Evolutionary conservation across 75 land plant species (phyloP), one percentile per base, ranked within the genome.

Genomic region (Pinus tabuliformis): DNA sequence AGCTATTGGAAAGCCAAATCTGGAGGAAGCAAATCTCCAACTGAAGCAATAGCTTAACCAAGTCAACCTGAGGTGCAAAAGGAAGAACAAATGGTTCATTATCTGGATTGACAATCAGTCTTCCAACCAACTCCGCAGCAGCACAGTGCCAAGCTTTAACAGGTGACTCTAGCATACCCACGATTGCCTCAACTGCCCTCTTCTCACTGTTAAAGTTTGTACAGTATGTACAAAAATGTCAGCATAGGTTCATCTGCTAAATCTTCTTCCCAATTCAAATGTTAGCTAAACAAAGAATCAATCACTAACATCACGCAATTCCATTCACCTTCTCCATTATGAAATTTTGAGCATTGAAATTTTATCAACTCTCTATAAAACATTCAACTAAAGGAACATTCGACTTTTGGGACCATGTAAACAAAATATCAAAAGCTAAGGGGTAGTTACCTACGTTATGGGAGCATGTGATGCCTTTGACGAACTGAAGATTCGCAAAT

Each of bases 101-200:
- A 86, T 97, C 99, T 66, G 95, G 99, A 80, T 97, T 97, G 66
- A 97, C 92, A 22, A 97, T 90, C 70, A 95, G 82, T 15, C 98
- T 82, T 18, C 99, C 98, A 61, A 97, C 78, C 61, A 97, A 77
- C 82, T 97, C 99, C 17, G 98, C 93, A 80, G 99, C 95, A 39
- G 91, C 87, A 85, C 95, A 97, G 77, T 97, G 98, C 99, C 99
- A 97, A 20, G 88, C 89, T 73, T 86, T 89, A 22, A 95, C 80
- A 54, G 93, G 72, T 26, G 98, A 97, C 57, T 80, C 84, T 70
- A 97, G 85, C 89, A 97, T 95, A 57, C 78, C 88, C 87, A 97
- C 78, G 21, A 97, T 89, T 21, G 95, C 93, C 60, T 91, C 82
- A 59, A 97, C 88, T 57, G 95, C 93, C 75, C 86, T 86, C 73